These are phyloP conservation scores for Agrocybe chaxingu DNA, from an alignment of 768 basidiomycete species.

Conservation along the genomic window DNA sequence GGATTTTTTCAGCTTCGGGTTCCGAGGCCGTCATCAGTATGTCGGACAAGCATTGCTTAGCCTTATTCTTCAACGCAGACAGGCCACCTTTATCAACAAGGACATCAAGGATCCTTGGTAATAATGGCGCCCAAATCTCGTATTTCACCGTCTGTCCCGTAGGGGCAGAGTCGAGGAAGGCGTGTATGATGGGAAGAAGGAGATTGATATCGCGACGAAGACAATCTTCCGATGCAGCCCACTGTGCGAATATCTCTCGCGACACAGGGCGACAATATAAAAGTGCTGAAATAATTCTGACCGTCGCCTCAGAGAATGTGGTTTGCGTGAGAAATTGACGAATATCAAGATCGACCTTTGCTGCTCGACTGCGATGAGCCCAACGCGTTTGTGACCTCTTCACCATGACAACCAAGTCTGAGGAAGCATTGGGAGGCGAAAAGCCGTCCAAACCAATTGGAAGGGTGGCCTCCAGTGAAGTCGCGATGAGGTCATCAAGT, in stretches of 20 bases:
- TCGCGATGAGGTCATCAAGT: slow-evolving; percentile 48
- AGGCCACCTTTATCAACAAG: slow-evolving; percentile 1
- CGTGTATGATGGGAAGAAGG: slow-evolving; percentile 38
- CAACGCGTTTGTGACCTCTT: slow-evolving; percentile 28
- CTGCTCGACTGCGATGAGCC: slow-evolving; percentile 20
- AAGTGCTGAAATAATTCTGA: slow-evolving; percentile 38
- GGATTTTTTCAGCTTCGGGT: neutral
- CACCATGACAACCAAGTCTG: slow-evolving; percentile 18
- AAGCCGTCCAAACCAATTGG: slow-evolving; percentile 34
- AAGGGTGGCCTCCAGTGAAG: slow-evolving; percentile 34
- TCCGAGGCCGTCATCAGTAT: slow-evolving; percentile 6
- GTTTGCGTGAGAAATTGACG: slow-evolving; percentile 37
- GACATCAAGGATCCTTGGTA: slow-evolving; percentile 16
- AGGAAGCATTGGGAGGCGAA: slow-evolving; percentile 1
- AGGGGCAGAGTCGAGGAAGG: slow-evolving; percentile 39
- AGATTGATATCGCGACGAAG: slow-evolving; percentile 20
- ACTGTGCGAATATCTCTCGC: slow-evolving; percentile 26
- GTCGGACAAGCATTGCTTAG: slow-evolving; percentile 6
- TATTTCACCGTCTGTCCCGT: slow-evolving; percentile 9
- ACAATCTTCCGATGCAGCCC: slow-evolving; percentile 35
- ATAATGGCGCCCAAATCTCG: slow-evolving; percentile 26
- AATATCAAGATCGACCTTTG: slow-evolving; percentile 22
- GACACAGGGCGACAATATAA: slow-evolving; percentile 37
- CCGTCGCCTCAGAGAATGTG: slow-evolving; percentile 41
- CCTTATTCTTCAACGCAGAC: slow-evolving; percentile 7